A percentile compares a stretch with the other conserved stretches of the same genome.
phyloP scores from a whole-genome alignment of 1,284 basidiomycete genomes.

The Puccinia coronata region DNA sequence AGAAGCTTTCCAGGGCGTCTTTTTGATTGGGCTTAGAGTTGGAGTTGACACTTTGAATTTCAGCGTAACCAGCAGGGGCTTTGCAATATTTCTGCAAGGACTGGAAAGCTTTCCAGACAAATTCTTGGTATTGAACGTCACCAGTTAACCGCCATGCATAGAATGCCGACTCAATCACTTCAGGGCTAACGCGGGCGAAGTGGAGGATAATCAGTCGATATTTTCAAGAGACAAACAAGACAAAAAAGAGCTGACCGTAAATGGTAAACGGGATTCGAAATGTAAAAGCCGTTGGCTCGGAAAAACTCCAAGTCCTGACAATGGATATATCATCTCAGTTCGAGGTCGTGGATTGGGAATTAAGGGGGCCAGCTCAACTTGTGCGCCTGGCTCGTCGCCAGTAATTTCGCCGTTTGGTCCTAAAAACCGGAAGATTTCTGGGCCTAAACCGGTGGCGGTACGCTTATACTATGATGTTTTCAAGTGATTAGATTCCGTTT shows the following conservation, averaged over 20 bases:
- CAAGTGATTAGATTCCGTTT: background rate
- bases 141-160: slow-evolving; percentile 48
- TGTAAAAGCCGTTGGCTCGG: slow-evolving; percentile 33
- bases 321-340: too few relatives aligned
- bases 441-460: slow-evolving; percentile 38
- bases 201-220: too few relatives aligned
- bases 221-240: background rate
- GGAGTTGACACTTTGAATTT: slow-evolving; percentile 28
- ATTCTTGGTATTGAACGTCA: slow-evolving; percentile 37
- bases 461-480: slow-evolving; percentile 15
- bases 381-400: background rate
- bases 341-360: too few relatives aligned
- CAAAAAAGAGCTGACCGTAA: slow-evolving; percentile 26
- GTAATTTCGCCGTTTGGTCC: slow-evolving; percentile 20
- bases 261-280: slow-evolving; percentile 11
- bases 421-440: slow-evolving; percentile 40
- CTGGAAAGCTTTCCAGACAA: slow-evolving; percentile 45
- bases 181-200: too few relatives aligned
- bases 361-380: too few relatives aligned
- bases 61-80: slow-evolving; percentile 33
- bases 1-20: slow-evolving; percentile 37
- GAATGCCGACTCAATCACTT: slow-evolving; percentile 48
- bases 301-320: slow-evolving; percentile 34
- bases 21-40: background rate
- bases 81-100: slow-evolving; percentile 31